Percentiles rank a stretch among this genome's conserved stretches.
phyloP scores from a whole-genome alignment of 306 rosid species.

The Senna siamea region DNA sequence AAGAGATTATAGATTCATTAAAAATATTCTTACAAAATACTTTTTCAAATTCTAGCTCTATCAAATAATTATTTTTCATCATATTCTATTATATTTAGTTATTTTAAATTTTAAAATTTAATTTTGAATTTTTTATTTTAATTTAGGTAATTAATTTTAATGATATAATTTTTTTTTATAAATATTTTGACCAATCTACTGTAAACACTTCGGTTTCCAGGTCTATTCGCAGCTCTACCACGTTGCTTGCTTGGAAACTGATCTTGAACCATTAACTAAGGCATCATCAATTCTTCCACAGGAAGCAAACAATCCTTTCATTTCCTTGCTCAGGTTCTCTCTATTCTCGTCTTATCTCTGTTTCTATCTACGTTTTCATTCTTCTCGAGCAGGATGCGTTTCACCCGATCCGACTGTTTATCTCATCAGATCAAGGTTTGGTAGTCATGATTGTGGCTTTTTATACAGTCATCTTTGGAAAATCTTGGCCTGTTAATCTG shows the following conservation, averaged over 20 bases:
- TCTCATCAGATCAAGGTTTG: conserved; percentile 29
- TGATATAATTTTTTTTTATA: no score
- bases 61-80: no score
- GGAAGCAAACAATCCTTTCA: conserved; percentile 30
- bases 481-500: background rate
- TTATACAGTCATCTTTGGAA: background rate
- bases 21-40: no score
- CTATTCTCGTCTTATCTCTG: background rate
- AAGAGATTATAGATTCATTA: no score
- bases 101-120: no score
- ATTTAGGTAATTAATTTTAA: no score
- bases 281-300: conserved; percentile 2
- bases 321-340: conserved; percentile 28
- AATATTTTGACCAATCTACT: background rate
- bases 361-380: background rate
- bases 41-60: no score
- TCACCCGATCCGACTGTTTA: conserved; percentile 16
- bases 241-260: conserved; percentile 34
- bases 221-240: background rate
- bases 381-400: background rate
- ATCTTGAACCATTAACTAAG: background rate
- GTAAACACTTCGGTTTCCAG: background rate
- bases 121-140: no score
- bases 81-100: no score
- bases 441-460: background rate